Evolutionary conservation across 352 stramenopile species (phyloP), one percentile per base, ranked within the genome.

Genomic region (Phytophthora cryptogea): DNA sequence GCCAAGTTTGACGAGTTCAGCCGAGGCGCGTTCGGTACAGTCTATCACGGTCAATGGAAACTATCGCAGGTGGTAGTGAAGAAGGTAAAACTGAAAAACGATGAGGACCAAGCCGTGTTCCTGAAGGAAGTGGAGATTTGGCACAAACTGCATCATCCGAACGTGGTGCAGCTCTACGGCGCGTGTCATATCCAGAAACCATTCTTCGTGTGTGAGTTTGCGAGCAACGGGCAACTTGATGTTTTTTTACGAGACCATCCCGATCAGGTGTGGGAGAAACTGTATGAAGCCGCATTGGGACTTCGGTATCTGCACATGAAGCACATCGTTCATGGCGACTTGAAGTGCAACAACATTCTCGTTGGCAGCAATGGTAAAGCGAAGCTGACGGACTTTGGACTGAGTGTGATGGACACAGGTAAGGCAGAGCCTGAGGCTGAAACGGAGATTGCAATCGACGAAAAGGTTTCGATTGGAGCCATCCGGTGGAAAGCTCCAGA

Each of bases 271-370:
- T 59, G 69, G 56, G 23, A 33, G 9, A 55, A 68, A 32, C 11
- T 76, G 43, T 48, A 54, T 17, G 59, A 80, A 16, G 52, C 60
- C 0, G 64, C 66, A 1, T 41, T 74, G n/a, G 86, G 81, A 4
- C 52, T 95, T 0, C 26, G 51, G 30, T 92, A 63, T 87, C 20
- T 85, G 88, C 69, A 58, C 26, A 8, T 55, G 49, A 41, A 55
- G 51, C 9, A 17, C 5, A 50, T 89, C 2, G 59, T 95, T 8
- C 88, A 96, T 48, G 68, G 83, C 8, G 86, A 96, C 53, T 65
- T 96, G 5, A 96, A 59, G n/a, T 59, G 52, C 6, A 51, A 59
- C 52, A 59, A 59, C 36, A 50, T 59, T 14, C 31, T 59, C 6
- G 8, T 67, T 7, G 59, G 59, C 8, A 60, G 31, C 11, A 50